A percentile compares a stretch with the other conserved stretches of the same genome.
Evolutionary conservation across 345 rosid species (phyloP).

Genomic region (Gossypium turneri): DNA sequence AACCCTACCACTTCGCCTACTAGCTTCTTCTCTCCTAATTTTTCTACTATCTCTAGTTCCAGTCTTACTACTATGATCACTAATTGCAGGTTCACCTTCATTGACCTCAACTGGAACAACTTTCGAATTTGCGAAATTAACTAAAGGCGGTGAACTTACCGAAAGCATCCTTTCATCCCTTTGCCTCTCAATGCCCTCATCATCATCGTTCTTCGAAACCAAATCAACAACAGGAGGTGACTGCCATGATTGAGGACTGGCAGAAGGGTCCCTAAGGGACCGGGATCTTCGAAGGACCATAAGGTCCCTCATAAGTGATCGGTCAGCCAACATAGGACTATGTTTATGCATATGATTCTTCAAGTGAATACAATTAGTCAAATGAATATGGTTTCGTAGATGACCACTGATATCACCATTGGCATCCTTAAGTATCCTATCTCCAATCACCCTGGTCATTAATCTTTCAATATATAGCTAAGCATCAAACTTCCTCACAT

Average conservation of each 20-base stretch:
- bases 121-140: not conserved
- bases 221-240: constrained; percentile 67
- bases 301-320: constrained; percentile 87
- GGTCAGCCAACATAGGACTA: constrained; percentile 68
- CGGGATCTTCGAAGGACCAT: constrained; percentile 80
- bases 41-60: constrained; percentile 52
- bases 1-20: constrained; percentile 41
- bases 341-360: constrained; percentile 99
- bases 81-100: constrained; percentile 28
- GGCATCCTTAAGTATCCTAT: constrained; percentile 74
- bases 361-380: constrained; percentile 94
- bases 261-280: constrained; percentile 89
- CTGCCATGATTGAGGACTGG: constrained; percentile 76
- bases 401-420: constrained; percentile 86
- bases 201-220: constrained; percentile 51
- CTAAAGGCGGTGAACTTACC: not conserved
- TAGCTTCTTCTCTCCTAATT: constrained; percentile 61
- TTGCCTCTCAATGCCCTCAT: not conserved
- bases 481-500: constrained; percentile 36
- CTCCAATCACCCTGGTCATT: constrained; percentile 76
- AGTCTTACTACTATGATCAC: constrained; percentile 52
- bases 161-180: not conserved
- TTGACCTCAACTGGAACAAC: not conserved
- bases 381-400: constrained; percentile 89
- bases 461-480: constrained; percentile 16